Percentiles rank a stretch among this genome's conserved stretches.
These are phyloP conservation scores for Aspergillus uvarum DNA, from an alignment of 2,329 filamentous ascomycete genomes.

Conservation along the genomic window DNA sequence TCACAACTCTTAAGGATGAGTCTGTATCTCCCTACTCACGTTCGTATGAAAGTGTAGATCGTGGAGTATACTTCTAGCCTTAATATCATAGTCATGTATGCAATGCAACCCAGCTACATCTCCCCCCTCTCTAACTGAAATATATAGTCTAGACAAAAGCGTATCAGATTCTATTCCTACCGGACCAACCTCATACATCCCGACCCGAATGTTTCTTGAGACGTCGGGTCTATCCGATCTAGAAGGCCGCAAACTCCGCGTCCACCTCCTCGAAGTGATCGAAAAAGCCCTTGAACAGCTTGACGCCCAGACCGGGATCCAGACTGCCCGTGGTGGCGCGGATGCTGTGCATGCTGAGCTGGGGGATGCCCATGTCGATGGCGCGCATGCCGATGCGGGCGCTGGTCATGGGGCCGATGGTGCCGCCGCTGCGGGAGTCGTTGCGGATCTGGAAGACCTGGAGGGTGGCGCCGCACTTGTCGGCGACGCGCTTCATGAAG, in stretches of 20 bases:
- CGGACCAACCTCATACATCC: background rate
- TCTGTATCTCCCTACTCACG: no score
- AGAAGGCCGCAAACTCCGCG: conserved; percentile 63
- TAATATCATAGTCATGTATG: no score
- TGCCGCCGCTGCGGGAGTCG: conserved; percentile 83
- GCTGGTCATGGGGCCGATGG: conserved; percentile 89
- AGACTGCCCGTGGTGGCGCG: conserved; percentile 81
- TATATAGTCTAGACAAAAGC: no score
- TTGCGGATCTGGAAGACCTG: conserved; percentile 96
- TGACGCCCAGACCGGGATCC: conserved; percentile 84
- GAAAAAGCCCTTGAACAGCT: conserved; percentile 85
- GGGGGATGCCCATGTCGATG: conserved; percentile 84
- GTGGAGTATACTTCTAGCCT: no score
- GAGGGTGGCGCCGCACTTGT: conserved; percentile 67
- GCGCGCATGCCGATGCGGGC: conserved; percentile 76
- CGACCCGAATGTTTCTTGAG: background rate
- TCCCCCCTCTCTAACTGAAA: no score
- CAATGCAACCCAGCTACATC: no score
- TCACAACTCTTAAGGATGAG: no score
- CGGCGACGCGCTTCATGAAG: conserved; percentile 74
- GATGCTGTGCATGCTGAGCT: conserved; percentile 92
- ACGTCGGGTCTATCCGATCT: conserved; percentile 2
- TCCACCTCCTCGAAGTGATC: conserved; percentile 85
- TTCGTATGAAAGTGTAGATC: no score
- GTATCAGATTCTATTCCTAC: no score